Percentiles rank a stretch among this genome's conserved stretches.
These are phyloP conservation scores for Globisporangium cystogenes DNA, from an alignment of 352 stramenopile genomes.

Conservation along the genomic window DNA sequence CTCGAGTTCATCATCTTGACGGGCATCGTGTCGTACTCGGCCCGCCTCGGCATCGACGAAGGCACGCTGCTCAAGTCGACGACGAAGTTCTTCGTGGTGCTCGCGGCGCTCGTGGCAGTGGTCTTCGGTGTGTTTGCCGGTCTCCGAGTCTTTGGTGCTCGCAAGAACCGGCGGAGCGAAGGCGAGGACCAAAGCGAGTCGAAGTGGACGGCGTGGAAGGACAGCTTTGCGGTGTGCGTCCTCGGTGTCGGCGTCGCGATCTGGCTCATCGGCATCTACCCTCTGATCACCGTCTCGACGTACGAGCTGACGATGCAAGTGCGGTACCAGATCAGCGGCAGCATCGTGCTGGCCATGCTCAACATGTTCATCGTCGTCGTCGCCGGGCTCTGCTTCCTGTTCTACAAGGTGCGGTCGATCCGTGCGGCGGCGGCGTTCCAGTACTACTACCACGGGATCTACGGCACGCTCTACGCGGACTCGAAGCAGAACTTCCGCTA, in stretches of 20 bases:
- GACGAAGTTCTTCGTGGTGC: conserved; percentile 38
- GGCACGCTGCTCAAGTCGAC: conserved; percentile 31
- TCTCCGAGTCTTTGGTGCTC: neutral
- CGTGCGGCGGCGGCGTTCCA: conserved; percentile 31
- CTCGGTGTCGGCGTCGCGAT: conserved; percentile 43
- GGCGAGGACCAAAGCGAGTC: neutral
- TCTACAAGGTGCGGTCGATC: conserved; percentile 35
- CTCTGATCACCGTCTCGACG: conserved; percentile 43
- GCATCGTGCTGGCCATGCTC: conserved; percentile 39
- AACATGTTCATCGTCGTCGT: conserved; percentile 41
- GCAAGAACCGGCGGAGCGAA: neutral
- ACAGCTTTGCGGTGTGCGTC: conserved; percentile 43
- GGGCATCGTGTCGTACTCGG: conserved; percentile 63
- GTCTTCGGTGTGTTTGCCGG: conserved; percentile 25
- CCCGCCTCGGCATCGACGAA: conserved; percentile 59
- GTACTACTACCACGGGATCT: conserved; percentile 43
- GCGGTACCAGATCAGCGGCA: conserved; percentile 33
- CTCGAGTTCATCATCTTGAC: conserved; percentile 51
- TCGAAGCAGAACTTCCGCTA: conserved; percentile 44
- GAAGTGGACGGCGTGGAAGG: conserved; percentile 18
- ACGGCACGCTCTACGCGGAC: conserved; percentile 56
- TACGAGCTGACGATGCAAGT: conserved; percentile 67
- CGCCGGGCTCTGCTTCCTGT: conserved; percentile 30
- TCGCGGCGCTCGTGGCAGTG: conserved; percentile 27
- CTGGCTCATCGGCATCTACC: conserved; percentile 51